These are phyloP conservation scores for Paulinella micropora DNA, from an alignment of 78 protist species.

Conservation along the genomic window DNA sequence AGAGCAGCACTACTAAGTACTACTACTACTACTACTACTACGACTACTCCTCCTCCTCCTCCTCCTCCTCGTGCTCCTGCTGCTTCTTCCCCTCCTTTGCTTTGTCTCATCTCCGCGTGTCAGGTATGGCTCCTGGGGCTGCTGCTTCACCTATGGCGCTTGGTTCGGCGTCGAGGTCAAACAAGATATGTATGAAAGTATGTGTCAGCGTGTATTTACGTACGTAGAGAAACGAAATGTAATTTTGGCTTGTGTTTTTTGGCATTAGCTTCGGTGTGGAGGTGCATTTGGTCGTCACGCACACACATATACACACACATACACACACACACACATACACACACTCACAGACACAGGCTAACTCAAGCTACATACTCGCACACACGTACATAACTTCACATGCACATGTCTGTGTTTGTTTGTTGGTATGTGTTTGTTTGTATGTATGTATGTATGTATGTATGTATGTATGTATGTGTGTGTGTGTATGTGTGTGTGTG, in stretches of 20 bases:
- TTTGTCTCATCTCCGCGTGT: background rate
- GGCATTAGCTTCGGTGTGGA: background rate
- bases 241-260: background rate
- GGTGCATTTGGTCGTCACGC: too few species aligned
- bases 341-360: background rate
- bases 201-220: background rate
- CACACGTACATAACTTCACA: background rate
- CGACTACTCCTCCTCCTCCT: too few species aligned
- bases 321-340: background rate
- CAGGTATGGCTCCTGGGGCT: constrained; percentile 44
- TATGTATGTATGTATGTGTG: background rate
- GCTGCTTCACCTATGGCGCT: constrained; percentile 82
- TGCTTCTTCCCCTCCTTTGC: background rate
- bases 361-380: background rate
- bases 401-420: background rate
- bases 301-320: too few species aligned
- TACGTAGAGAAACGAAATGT: background rate
- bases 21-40: too few species aligned
- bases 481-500: background rate
- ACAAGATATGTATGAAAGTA: too few species aligned
- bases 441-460: background rate
- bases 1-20: too few species aligned
- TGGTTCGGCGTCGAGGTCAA: constrained; percentile 78
- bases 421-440: background rate
- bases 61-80: background rate